phyloP scores from a whole-genome alignment of 306 rosid species.

The Leucaena leucocephala region DNA sequence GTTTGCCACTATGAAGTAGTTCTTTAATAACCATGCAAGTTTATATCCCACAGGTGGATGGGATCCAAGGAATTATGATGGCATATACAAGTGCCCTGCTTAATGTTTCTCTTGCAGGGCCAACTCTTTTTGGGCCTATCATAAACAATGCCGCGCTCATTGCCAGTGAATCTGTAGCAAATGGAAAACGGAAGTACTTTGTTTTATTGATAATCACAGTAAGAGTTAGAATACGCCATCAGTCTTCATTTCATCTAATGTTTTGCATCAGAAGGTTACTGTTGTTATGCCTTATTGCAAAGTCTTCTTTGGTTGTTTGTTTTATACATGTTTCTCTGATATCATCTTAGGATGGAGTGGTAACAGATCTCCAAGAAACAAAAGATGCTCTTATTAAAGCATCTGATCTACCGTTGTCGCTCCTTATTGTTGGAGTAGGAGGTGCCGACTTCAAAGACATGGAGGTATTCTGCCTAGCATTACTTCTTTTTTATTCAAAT shows the following conservation, averaged over 20 bases:
- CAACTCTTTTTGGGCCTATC: slow-evolving; percentile 81
- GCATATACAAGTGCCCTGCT: slow-evolving; percentile 79
- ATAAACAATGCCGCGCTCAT: slow-evolving; percentile 67
- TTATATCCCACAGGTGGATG: slow-evolving; percentile 73
- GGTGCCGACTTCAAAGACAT: slow-evolving; percentile 93
- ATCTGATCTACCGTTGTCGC: slow-evolving; percentile 79
- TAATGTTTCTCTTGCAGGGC: slow-evolving; percentile 91
- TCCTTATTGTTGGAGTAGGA: slow-evolving; percentile 87
- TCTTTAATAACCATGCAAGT: slow-evolving; percentile 19
- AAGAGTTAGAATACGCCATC: slow-evolving; percentile 31
- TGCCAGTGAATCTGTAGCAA: slow-evolving; percentile 73
- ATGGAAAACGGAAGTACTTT: slow-evolving; percentile 70
- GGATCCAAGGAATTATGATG: slow-evolving; percentile 84
- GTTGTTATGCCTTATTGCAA: neutral
- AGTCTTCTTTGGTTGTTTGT: slow-evolving; percentile 9
- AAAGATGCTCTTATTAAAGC: slow-evolving; percentile 85
- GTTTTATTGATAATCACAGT: slow-evolving; percentile 82
- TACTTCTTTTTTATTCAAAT: neutral
- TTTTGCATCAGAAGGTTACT: neutral
- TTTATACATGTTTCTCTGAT: slow-evolving; percentile 10
- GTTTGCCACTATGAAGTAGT: slow-evolving; percentile 30
- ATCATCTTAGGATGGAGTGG: slow-evolving; percentile 78
- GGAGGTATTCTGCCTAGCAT: slow-evolving; percentile 58
- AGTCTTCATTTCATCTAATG: slow-evolving; percentile 8
- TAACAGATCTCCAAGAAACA: slow-evolving; percentile 93